phyloP scores from a whole-genome alignment of 768 basidiomycete genomes.

The Lactarius tabidus region DNA sequence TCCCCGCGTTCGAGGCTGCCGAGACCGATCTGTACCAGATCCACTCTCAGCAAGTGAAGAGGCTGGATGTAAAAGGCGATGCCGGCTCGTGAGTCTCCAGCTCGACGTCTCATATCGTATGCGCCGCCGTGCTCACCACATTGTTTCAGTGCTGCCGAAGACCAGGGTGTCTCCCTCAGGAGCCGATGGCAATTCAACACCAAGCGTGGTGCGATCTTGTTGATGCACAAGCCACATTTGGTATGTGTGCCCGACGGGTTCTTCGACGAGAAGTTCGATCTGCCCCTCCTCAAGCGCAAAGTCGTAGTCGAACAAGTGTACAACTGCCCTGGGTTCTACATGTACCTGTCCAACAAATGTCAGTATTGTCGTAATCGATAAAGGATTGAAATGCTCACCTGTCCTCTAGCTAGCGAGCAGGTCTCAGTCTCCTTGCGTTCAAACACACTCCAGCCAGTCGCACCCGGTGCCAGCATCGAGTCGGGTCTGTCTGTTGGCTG shows the following conservation, averaged over 20 bases:
- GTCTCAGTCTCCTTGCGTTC: conserved; percentile 5
- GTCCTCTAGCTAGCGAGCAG: conserved; percentile 1
- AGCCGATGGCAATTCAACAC: conserved; percentile 12
- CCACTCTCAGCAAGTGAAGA: conserved; percentile 11
- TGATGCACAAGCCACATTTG: conserved; percentile 11
- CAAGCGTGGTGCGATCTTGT: conserved; percentile 18
- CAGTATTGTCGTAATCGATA: not conserved
- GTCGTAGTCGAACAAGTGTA: conserved; percentile 4
- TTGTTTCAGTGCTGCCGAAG: not conserved
- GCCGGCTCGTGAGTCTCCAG: not conserved
- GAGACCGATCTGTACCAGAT: conserved; percentile 8
- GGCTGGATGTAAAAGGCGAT: not conserved
- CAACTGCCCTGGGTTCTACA: conserved; percentile 15
- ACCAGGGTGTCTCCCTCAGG: not conserved
- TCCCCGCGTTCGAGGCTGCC: not conserved
- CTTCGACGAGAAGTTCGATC: not conserved
- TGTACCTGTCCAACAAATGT: conserved; percentile 16
- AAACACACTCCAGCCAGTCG: not conserved
- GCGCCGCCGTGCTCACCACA: not conserved
- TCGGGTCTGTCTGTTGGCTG: not conserved
- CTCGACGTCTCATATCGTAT: not conserved
- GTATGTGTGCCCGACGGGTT: conserved; percentile 3
- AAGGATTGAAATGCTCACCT: not conserved
- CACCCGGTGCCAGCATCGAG: not conserved
- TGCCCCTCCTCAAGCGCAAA: conserved; percentile 8